phyloP scores from a whole-genome alignment of 768 basidiomycete species.

The Lactarius pseudohatsudake region DNA sequence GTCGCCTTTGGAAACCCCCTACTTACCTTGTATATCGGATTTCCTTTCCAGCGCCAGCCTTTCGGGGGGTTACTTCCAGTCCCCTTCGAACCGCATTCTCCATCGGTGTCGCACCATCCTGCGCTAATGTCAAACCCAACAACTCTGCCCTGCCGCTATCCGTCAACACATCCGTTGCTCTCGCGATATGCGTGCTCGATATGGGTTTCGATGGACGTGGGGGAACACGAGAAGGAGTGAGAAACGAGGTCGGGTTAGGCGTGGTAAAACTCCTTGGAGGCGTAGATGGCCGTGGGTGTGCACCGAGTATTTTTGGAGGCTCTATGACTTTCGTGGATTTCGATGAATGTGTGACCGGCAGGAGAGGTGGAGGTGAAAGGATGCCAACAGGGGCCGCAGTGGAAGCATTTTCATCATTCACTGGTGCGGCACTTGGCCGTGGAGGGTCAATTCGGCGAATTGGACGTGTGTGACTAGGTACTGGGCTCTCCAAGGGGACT shows the following conservation, averaged over 20 bases:
- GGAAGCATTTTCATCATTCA: slow-evolving; percentile 3
- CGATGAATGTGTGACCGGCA: background rate
- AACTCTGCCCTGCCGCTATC: slow-evolving; percentile 52
- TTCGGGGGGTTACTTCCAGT: slow-evolving; percentile 58
- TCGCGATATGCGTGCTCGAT: slow-evolving; percentile 51
- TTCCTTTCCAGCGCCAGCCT: slow-evolving; percentile 43
- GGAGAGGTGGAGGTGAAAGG: background rate
- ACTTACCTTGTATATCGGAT: slow-evolving; percentile 49
- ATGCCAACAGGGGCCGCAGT: background rate
- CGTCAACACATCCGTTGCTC: slow-evolving; percentile 51
- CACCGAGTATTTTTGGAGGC: slow-evolving; percentile 3
- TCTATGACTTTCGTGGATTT: slow-evolving; percentile 5
- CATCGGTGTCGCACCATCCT: slow-evolving; percentile 41
- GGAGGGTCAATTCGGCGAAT: background rate
- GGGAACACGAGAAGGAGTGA: background rate
- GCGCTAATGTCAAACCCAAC: slow-evolving; percentile 52
- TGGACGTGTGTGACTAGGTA: background rate
- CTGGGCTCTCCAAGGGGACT: background rate
- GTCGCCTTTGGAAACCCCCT: background rate
- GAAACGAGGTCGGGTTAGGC: slow-evolving; percentile 9
- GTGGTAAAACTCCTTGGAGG: slow-evolving; percentile 13
- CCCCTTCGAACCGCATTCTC: slow-evolving; percentile 48
- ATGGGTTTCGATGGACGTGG: slow-evolving; percentile 43
- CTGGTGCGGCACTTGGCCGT: background rate
- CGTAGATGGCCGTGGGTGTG: slow-evolving; percentile 17